Evolutionary conservation across 768 basidiomycete genomes (phyloP), one percentile per base, ranked within the genome.

Genomic region (Russula brevipes): DNA sequence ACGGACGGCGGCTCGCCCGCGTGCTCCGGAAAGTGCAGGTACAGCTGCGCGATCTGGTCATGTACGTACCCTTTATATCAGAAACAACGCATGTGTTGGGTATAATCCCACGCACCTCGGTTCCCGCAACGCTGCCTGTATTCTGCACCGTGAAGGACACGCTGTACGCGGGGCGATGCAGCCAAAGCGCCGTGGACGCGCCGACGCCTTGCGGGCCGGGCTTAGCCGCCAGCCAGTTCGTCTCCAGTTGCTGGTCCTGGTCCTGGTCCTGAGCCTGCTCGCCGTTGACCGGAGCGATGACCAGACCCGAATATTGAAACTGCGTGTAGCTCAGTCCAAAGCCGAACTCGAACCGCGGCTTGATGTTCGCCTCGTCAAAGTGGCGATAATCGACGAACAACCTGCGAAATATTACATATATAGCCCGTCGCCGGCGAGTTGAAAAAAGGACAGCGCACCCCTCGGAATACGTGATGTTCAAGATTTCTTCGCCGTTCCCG

Each of bases 281-380:
- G 5, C 57, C 47, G 2, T 3, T 8, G 4, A 88, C 72, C 60
- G 77, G 75, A 16, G 70, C 71, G 39, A 90, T 74, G 3, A 77
- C 66, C 11, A 94, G 75, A 38, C 80, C 75, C 47, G 79, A 83
- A 72, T 92, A 95, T 38, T 81, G 73, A 73, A 95, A 98, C 2
- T 75, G 81, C 44, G 94, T 88, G 76, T 97, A 98, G 60, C 86
- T 89, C 70, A 95, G 72, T 0, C 94, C 94, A 71, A 86, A 95
- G 5, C 94, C 94, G 72, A 98, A 98, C 70, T 91, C 90, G 70
- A 85, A 93, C 42, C 89, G 88, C 4, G 91, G 91, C 0, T 79
- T 79, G 66, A 92, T 90, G 65, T 86, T 82, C 73, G 82, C 76
- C 82, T 69, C 64, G 54, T 80, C 79, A 62, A 80, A 80, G 63